Evolutionary conservation across 2,329 filamentous ascomycete species (phyloP).

Genomic region (Ceratocystis colombiana): DNA sequence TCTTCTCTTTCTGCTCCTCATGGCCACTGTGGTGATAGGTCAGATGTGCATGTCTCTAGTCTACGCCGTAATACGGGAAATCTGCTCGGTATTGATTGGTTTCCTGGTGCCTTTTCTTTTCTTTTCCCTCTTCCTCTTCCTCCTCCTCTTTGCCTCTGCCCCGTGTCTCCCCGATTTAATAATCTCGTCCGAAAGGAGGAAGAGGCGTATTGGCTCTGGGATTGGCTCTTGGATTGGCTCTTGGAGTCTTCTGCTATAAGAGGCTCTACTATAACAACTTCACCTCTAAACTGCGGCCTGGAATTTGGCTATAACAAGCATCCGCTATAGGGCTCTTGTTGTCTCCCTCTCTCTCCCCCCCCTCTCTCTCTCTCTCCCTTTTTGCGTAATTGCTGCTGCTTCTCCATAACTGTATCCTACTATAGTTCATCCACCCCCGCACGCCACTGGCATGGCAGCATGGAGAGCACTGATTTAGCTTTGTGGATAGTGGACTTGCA

Average conservation of each 20-base stretch:
- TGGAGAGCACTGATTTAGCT: not conserved
- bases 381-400: not conserved
- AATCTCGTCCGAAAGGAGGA: not conserved
- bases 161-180: not conserved
- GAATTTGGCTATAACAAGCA: not conserved
- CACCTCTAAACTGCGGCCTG: not conserved
- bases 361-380: not conserved
- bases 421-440: constrained; percentile 13
- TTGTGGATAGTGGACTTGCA: not conserved
- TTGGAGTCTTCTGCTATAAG: not conserved
- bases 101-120: not conserved
- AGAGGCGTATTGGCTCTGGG: not conserved
- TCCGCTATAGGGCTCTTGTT: not conserved
- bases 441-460: not conserved
- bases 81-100: not conserved
- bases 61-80: too few species aligned
- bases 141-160: not conserved
- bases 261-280: not conserved
- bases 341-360: not conserved
- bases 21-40: too few species aligned
- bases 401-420: not conserved
- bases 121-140: too few species aligned
- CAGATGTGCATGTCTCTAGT: too few species aligned
- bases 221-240: not conserved
- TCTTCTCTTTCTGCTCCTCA: too few species aligned